phyloP scores from a whole-genome alignment of 2,329 filamentous ascomycete genomes.

The Neocucurbitaria cava region DNA sequence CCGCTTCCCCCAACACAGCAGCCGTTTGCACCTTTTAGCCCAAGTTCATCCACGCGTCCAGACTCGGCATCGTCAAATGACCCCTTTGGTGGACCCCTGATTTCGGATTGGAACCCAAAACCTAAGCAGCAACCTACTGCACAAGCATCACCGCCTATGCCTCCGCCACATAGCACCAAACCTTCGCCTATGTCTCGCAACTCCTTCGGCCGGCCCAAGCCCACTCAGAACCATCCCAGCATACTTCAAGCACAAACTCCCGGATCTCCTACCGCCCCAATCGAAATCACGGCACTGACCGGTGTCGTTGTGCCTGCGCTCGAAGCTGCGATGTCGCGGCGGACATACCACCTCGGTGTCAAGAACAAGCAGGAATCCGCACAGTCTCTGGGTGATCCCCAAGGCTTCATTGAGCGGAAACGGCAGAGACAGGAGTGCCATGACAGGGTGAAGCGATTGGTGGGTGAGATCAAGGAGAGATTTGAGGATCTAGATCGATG shows the following conservation, averaged over 20 bases:
- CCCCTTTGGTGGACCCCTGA: constrained; percentile 37
- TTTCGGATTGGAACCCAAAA: constrained; percentile 18
- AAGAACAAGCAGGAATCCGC: constrained; percentile 45
- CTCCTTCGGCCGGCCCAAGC: constrained; percentile 41
- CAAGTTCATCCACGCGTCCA: constrained; percentile 19
- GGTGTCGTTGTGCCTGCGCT: constrained; percentile 93
- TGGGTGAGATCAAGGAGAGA: constrained; percentile 80
- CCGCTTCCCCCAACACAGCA: constrained; percentile 34
- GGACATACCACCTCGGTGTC: constrained; percentile 66
- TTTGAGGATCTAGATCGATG: constrained; percentile 91
- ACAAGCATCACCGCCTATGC: constrained; percentile 11
- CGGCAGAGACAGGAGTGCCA: constrained; percentile 68
- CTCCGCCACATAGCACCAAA: constrained; percentile 21
- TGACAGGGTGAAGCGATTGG: constrained; percentile 80
- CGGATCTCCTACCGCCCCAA: constrained; percentile 62
- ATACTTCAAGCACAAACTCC: constrained; percentile 49
- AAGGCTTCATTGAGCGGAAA: constrained; percentile 49
- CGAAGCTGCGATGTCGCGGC: constrained; percentile 85
- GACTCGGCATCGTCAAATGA: constrained; percentile 37
- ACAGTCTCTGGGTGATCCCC: constrained; percentile 64
- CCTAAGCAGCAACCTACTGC: constrained; percentile 6
- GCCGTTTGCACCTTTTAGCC: constrained; percentile 25
- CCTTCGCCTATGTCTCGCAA: constrained; percentile 32
- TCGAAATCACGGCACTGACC: constrained; percentile 83
- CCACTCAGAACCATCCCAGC: constrained; percentile 23